Evolutionary conservation across 257 asterid genomes (phyloP).

Genomic region (Apocynum venetum): DNA sequence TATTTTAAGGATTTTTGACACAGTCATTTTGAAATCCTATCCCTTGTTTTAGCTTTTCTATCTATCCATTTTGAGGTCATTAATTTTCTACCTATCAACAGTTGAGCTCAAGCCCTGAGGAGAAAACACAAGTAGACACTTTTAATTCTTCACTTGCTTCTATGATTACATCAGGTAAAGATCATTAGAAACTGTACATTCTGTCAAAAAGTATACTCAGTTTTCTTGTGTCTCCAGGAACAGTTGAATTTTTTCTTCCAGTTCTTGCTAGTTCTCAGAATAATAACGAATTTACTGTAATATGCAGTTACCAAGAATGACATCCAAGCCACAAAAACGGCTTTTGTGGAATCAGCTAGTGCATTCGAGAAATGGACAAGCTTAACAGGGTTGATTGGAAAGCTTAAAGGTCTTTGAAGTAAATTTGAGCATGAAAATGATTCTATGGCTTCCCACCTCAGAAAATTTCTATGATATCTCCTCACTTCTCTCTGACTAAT

Average conservation of each 20-base stretch:
- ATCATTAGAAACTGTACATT: neutral
- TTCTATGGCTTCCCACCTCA: neutral
- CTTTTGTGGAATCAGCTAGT: constrained; percentile 71
- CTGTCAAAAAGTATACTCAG: neutral
- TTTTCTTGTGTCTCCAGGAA: neutral
- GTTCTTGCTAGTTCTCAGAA: neutral
- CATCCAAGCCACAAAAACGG: constrained; percentile 60
- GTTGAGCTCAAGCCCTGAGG: constrained; percentile 85
- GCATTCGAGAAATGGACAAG: constrained; percentile 85
- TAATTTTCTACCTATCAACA: constrained; percentile 24
- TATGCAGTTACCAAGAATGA: constrained; percentile 66
- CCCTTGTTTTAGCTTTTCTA: neutral
- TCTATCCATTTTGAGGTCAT: neutral
- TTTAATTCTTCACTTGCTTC: constrained; percentile 61
- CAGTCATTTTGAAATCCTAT: neutral
- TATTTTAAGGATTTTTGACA: constrained; percentile 2
- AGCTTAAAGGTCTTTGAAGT: constrained; percentile 80
- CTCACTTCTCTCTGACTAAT: neutral
- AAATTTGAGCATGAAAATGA: neutral
- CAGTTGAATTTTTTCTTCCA: neutral
- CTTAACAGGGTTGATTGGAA: constrained; percentile 64
- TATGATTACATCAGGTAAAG: constrained; percentile 70
- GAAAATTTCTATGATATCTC: neutral
- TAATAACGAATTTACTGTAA: neutral
- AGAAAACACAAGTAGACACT: constrained; percentile 61